Percentiles rank a stretch among this genome's conserved stretches.
phyloP scores from a whole-genome alignment of 768 basidiomycete genomes.

The Cyclocybe cylindracea region DNA sequence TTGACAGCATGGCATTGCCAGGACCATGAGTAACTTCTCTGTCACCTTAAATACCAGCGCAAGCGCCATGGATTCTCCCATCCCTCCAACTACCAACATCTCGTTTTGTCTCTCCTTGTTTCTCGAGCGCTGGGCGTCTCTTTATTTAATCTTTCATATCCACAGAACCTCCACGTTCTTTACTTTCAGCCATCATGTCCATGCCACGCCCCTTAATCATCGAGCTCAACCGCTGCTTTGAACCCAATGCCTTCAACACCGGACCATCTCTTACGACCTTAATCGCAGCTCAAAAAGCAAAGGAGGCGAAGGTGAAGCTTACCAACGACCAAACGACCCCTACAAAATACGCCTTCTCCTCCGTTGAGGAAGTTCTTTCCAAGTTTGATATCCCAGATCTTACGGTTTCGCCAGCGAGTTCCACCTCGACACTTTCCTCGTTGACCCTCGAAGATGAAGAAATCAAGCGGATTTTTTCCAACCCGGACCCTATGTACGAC shows the following conservation, averaged over 20 bases:
- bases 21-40: too few relatives aligned
- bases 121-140: too few relatives aligned
- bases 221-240: constrained; percentile 15
- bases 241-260: constrained; percentile 18
- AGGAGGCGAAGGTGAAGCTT: too few relatives aligned
- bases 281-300: not conserved
- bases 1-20: too few relatives aligned
- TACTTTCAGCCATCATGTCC: constrained; percentile 5
- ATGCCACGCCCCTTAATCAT: constrained; percentile 11
- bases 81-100: too few relatives aligned
- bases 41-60: too few relatives aligned
- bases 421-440: constrained; percentile 10
- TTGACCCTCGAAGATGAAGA: constrained; percentile 17
- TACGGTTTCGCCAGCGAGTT: constrained; percentile 14
- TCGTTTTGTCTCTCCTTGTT: too few relatives aligned
- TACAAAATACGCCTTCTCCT: not conserved
- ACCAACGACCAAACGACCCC: not conserved
- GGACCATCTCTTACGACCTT: constrained; percentile 10
- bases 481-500: not conserved
- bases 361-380: not conserved
- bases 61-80: too few relatives aligned
- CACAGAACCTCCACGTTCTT: too few relatives aligned
- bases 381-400: constrained; percentile 9
- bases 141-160: too few relatives aligned
- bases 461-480: constrained; percentile 16